Conservation (phyloP, 2,329 filamentous ascomycete genomes). For the Clonostachys rosea region DNA sequence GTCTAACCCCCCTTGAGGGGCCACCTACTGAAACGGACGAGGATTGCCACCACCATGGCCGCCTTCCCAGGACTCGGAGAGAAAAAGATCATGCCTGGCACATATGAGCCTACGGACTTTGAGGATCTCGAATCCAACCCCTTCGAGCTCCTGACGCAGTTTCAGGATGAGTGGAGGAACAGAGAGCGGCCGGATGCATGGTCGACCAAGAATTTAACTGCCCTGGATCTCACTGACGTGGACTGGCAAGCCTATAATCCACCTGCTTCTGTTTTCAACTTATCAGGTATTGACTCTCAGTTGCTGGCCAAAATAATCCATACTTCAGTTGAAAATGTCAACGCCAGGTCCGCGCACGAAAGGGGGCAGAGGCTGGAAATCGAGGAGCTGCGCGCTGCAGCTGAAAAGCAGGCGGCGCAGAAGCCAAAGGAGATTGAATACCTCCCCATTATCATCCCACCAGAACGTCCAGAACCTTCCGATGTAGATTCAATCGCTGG, state of each 20-base stretch:
- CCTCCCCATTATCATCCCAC: conserved; percentile 23
- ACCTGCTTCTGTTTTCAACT: conserved; percentile 32
- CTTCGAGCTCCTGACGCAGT: conserved; percentile 12
- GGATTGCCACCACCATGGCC: conserved; percentile 3
- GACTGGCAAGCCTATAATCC: conserved; percentile 44
- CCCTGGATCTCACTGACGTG: conserved; percentile 17
- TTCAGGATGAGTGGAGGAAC: conserved; percentile 14
- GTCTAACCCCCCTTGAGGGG: too few species aligned
- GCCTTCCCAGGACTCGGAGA: not conserved
- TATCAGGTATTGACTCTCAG: conserved; percentile 29
- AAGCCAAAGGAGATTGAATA: conserved; percentile 24
- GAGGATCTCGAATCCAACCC: conserved; percentile 20
- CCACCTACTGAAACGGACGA: too few species aligned
- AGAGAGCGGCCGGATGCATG: conserved; percentile 9
- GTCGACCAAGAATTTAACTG: conserved; percentile 10
- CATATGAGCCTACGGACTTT: conserved; percentile 20
- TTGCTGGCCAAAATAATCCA: conserved; percentile 33
- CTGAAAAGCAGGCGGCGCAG: conserved; percentile 6
- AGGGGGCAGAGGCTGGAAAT: conserved; percentile 17
- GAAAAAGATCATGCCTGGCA: conserved; percentile 15
- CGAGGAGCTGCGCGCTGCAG: conserved; percentile 8
- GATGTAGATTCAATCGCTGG: too few species aligned
- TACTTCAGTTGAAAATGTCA: conserved; percentile 39
- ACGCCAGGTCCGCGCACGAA: conserved; percentile 24
- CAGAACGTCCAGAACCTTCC: conserved; percentile 3